These are phyloP conservation scores for Aspergillus quadricinctus DNA, from an alignment of 2,329 filamentous ascomycete species.

Conservation along the genomic window DNA sequence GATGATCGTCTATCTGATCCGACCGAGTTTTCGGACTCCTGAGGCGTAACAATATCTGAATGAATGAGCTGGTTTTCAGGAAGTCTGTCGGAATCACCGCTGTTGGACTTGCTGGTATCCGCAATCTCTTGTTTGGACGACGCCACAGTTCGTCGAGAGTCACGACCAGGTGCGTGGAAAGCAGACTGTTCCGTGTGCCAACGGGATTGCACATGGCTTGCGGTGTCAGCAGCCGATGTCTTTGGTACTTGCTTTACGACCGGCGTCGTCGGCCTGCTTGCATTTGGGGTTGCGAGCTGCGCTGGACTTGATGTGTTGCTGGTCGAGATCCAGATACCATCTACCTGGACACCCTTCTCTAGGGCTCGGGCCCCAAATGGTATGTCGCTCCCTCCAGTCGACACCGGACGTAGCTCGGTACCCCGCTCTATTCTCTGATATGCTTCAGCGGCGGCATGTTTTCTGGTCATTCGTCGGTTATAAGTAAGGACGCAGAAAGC, in stretches of 20 bases:
- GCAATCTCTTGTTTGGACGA: not conserved
- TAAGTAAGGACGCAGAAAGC: conserved; percentile 62
- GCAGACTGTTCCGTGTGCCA: conserved; percentile 1
- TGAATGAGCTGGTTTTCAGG: conserved; percentile 3
- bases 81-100: conserved; percentile 4
- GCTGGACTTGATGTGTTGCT: conserved; percentile 34
- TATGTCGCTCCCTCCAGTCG: conserved; percentile 56
- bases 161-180: not conserved
- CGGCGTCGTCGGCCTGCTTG: conserved; percentile 10
- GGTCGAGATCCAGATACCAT: conserved; percentile 74
- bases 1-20: conserved; percentile 7
- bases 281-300: conserved; percentile 19
- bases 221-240: not conserved
- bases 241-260: not conserved
- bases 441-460: conserved; percentile 61
- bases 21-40: not conserved
- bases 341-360: conserved; percentile 75
- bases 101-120: not conserved
- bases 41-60: not conserved
- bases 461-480: conserved; percentile 56
- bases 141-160: not conserved
- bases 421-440: conserved; percentile 54
- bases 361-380: conserved; percentile 85
- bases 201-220: conserved; percentile 1
- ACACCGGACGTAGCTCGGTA: conserved; percentile 52